phyloP scores from a whole-genome alignment of 345 rosid species.

The Geranium brycei region DNA sequence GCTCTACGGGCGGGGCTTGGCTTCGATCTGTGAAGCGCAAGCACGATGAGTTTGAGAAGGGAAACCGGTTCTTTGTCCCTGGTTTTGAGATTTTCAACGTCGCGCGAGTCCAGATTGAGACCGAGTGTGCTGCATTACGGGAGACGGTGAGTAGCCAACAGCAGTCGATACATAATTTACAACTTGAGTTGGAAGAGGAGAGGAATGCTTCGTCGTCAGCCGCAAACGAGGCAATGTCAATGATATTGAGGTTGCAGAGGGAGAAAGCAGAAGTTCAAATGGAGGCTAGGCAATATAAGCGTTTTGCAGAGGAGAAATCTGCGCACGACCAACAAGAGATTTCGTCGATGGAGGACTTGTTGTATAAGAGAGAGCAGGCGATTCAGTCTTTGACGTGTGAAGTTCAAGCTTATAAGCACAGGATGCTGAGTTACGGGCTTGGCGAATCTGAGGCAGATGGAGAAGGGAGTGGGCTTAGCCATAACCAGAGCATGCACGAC shows the following conservation, averaged over 20 bases:
- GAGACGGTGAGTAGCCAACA: conserved; percentile 71
- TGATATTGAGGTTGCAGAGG: conserved; percentile 88
- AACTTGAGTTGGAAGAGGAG: conserved; percentile 73
- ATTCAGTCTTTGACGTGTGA: conserved; percentile 71
- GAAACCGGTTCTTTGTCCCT: conserved; percentile 31
- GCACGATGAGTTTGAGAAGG: conserved; percentile 45
- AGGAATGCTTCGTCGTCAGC: conserved; percentile 86
- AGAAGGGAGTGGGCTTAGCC: conserved; percentile 26
- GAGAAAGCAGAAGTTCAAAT: conserved; percentile 88
- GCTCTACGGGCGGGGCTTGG: conserved; percentile 27
- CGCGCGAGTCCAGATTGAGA: conserved; percentile 65
- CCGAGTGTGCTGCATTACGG: conserved; percentile 56
- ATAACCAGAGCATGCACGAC: conserved; percentile 24
- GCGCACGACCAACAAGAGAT: conserved; percentile 88
- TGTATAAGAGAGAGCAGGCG: conserved; percentile 77
- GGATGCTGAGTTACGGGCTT: conserved; percentile 89
- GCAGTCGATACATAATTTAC: conserved; percentile 52
- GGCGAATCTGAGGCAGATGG: conserved; percentile 55
- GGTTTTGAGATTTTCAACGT: conserved; percentile 38
- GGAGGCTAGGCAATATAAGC: conserved; percentile 87
- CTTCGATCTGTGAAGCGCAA: conserved; percentile 63
- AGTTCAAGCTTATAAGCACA: conserved; percentile 72
- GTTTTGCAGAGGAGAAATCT: conserved; percentile 75
- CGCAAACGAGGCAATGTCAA: conserved; percentile 91
- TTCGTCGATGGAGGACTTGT: conserved; percentile 51